phyloP scores from a whole-genome alignment of 2,329 filamentous ascomycete genomes.

The Macroventuria anomochaeta region DNA sequence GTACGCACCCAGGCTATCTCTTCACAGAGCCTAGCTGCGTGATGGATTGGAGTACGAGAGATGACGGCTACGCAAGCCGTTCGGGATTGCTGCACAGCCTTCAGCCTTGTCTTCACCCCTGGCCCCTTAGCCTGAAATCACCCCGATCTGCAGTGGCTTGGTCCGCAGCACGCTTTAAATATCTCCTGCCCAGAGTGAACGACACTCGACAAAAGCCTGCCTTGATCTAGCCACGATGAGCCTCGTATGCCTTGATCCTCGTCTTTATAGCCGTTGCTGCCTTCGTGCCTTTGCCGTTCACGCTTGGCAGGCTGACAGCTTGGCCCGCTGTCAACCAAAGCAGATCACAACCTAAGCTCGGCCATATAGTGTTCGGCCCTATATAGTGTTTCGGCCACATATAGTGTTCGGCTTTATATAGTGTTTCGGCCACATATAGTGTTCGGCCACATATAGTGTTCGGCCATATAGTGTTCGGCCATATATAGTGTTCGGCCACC shows the following conservation, averaged over 20 bases:
- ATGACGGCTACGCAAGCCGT: constrained; percentile 13
- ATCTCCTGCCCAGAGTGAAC: neutral
- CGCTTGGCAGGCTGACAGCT: neutral
- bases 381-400: too few species aligned
- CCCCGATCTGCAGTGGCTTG: constrained; percentile 14
- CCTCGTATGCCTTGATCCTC: neutral
- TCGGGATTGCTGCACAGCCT: constrained; percentile 11
- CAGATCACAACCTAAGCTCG: neutral
- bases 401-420: too few species aligned
- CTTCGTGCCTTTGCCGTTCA: constrained; percentile 6
- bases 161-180: constrained; percentile 14
- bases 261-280: neutral
- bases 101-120: constrained; percentile 14
- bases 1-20: neutral
- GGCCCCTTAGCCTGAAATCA: constrained; percentile 7
- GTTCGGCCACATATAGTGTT: too few species aligned
- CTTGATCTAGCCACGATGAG: neutral
- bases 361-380: too few species aligned
- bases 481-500: too few species aligned
- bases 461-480: too few species aligned
- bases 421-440: too few species aligned
- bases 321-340: neutral
- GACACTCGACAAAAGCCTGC: neutral
- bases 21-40: neutral
- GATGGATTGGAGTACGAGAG: constrained; percentile 1